Percentiles rank a stretch among this genome's conserved stretches.
These are phyloP conservation scores for Leptographium radiaticola DNA, from an alignment of 2,329 filamentous ascomycete genomes.

Conservation along the genomic window DNA sequence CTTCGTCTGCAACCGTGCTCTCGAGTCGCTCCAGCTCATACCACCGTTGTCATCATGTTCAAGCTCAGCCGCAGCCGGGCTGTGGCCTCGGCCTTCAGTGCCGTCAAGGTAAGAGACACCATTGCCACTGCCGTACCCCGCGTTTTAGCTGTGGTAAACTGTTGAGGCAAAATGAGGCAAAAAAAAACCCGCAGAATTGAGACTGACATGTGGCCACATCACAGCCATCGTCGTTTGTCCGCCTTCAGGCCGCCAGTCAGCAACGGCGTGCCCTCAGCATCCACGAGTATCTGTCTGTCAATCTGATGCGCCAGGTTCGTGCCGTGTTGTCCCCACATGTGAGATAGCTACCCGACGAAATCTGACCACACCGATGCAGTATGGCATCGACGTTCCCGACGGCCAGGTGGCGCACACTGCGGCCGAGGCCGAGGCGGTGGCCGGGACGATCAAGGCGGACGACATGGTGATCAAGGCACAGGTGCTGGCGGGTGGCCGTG, in stretches of 20 bases:
- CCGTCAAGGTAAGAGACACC: constrained; percentile 48
- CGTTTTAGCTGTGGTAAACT: background rate
- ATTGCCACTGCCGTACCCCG: constrained; percentile 2
- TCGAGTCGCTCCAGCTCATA: background rate
- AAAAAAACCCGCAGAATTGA: background rate
- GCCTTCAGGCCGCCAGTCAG: constrained; percentile 53
- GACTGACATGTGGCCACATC: background rate
- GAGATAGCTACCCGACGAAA: background rate
- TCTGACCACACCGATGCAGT: constrained; percentile 36
- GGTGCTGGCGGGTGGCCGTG: constrained; percentile 92
- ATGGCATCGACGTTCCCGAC: constrained; percentile 87
- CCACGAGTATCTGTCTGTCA: constrained; percentile 94
- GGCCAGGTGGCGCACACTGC: constrained; percentile 73
- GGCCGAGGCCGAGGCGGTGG: constrained; percentile 82
- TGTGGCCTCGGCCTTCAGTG: constrained; percentile 66
- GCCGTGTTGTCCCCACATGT: background rate
- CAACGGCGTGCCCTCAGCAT: constrained; percentile 87
- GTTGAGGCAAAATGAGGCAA: background rate
- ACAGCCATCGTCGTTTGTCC: constrained; percentile 21
- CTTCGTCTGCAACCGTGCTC: background rate
- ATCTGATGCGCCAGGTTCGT: constrained; percentile 64
- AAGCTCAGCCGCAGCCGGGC: constrained; percentile 73
- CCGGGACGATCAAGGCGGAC: constrained; percentile 80
- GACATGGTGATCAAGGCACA: constrained; percentile 99
- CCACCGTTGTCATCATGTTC: constrained; percentile 51